These are phyloP conservation scores for Stropharia rugosoannulata DNA, from an alignment of 768 basidiomycete genomes.

Conservation along the genomic window DNA sequence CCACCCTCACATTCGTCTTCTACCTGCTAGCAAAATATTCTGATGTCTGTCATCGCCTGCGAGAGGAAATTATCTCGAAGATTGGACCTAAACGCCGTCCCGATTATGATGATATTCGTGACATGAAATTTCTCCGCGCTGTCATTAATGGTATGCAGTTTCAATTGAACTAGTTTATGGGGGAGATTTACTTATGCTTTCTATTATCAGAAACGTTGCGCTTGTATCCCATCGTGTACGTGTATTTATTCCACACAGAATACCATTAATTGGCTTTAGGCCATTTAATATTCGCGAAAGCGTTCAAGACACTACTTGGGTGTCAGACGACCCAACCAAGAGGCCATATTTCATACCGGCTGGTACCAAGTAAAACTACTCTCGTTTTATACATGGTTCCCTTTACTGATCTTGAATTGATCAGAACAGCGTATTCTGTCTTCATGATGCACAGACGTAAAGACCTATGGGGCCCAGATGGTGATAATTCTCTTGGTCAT, in stretches of 20 bases:
- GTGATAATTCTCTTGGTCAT: slow-evolving; percentile 27
- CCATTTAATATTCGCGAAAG: slow-evolving; percentile 53
- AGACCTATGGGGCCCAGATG: slow-evolving; percentile 74
- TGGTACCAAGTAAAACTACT: slow-evolving; percentile 39
- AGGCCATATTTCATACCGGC: slow-evolving; percentile 57
- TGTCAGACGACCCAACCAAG: slow-evolving; percentile 41
- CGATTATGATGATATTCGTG: slow-evolving; percentile 51
- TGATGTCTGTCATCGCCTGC: slow-evolving; percentile 42
- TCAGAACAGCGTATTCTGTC: slow-evolving; percentile 51
- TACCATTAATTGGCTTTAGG: slow-evolving; percentile 15
- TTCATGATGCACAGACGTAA: slow-evolving; percentile 65
- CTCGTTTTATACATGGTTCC: not conserved
- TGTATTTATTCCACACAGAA: not conserved
- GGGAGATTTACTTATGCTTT: not conserved
- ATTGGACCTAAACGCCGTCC: slow-evolving; percentile 50
- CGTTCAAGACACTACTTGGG: slow-evolving; percentile 47
- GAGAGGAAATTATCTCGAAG: slow-evolving; percentile 53
- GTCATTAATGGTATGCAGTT: slow-evolving; percentile 55
- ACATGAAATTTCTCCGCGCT: slow-evolving; percentile 64
- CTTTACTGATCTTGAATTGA: not conserved
- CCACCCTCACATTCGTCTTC: slow-evolving; percentile 40
- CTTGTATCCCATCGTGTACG: slow-evolving; percentile 55
- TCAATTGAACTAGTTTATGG: not conserved
- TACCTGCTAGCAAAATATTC: slow-evolving; percentile 54
- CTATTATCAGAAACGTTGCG: slow-evolving; percentile 46